Evolutionary conservation across 202 grass and related monocot species (phyloP), one percentile per base, ranked within the genome.

Genomic region (Panicum hallii): DNA sequence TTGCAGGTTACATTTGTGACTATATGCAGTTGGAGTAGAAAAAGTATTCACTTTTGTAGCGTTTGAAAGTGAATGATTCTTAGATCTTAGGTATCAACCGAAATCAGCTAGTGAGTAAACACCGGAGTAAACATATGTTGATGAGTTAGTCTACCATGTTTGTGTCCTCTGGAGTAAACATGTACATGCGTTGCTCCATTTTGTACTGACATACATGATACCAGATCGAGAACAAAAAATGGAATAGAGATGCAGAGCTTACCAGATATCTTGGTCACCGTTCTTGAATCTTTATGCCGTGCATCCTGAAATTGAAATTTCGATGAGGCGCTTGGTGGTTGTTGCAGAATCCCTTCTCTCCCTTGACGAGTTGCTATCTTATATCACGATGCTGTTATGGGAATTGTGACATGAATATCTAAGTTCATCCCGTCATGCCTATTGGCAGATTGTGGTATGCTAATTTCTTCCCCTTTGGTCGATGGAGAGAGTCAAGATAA

Each of bases 261-360:
- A 45, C 61, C 80, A 79, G 34, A 86, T 61, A 79, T 67, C 22
- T 62, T 70, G 52, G 70, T 68, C 52, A 19, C 22, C 63, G 17
- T 83, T 83, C 52, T 69, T 75, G 14, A 69, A 44, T 67, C 54
- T 11, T 62, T 67, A 34, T 74, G 50, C 6, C 50, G 8, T 73
- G 17, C 12, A 56, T 53, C 74, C 11, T 62, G 49, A 19, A 74
- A 79, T 32, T 56, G 6, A 71, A 89, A 54, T n/a, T 63, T 38
- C 30, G 19, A 20, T 9, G 36, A 30, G 62, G 10, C 15, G 12
- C 48, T 14, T 83, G 36, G 40, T 48, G 53, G 42, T n/a, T 30
- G 38, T 72, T 28, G 57, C 53, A n/a, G 58, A 45, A n/a, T 22
- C 43, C 15, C 17, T 2, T 5, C 7, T 22, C 2, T 49, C 43